A percentile compares a stretch with the other conserved stretches of the same genome.
Evolutionary conservation across 306 rosid genomes (phyloP).

Genomic region (Vigna mungo): DNA sequence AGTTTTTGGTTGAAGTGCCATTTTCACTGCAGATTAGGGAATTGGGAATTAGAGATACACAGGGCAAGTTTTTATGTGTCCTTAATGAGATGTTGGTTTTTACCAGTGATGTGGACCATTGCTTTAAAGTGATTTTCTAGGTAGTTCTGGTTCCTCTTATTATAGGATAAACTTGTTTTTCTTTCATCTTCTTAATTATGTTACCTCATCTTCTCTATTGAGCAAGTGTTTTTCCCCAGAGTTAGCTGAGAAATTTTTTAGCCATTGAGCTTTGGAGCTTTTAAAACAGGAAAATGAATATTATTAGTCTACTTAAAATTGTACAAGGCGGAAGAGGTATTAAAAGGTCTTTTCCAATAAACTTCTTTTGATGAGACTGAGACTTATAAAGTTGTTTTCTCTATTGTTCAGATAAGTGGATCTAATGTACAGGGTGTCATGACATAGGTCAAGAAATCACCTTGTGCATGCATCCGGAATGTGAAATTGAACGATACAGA

Average conservation of each 20-base stretch:
- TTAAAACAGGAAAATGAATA: not conserved
- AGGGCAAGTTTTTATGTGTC: slow-evolving; percentile 10
- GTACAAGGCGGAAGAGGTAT: not conserved
- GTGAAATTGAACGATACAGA: not conserved
- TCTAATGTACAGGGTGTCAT: slow-evolving; percentile 11
- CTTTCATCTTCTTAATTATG: slow-evolving; percentile 6
- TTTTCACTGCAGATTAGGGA: not conserved
- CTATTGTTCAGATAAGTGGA: slow-evolving; percentile 2
- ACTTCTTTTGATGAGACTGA: too few species aligned
- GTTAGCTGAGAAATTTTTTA: not conserved
- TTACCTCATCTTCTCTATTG: not conserved
- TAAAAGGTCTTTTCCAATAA: not conserved
- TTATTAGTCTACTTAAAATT: not conserved
- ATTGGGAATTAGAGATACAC: not conserved
- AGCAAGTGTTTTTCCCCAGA: not conserved
- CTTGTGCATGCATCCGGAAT: slow-evolving; percentile 1
- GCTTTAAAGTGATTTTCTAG: slow-evolving; percentile 3
- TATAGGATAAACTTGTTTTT: slow-evolving; percentile 12
- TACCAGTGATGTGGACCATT: slow-evolving; percentile 12
- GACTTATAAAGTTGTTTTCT: too few species aligned
- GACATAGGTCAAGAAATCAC: slow-evolving; percentile 26
- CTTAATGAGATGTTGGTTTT: slow-evolving; percentile 18
- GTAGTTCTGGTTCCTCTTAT: slow-evolving; percentile 29
- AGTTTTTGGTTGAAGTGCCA: not conserved
- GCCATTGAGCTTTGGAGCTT: not conserved